Conservation (phyloP, 1,284 basidiomycete species). For the Sphaerobolus stellatus region DNA sequence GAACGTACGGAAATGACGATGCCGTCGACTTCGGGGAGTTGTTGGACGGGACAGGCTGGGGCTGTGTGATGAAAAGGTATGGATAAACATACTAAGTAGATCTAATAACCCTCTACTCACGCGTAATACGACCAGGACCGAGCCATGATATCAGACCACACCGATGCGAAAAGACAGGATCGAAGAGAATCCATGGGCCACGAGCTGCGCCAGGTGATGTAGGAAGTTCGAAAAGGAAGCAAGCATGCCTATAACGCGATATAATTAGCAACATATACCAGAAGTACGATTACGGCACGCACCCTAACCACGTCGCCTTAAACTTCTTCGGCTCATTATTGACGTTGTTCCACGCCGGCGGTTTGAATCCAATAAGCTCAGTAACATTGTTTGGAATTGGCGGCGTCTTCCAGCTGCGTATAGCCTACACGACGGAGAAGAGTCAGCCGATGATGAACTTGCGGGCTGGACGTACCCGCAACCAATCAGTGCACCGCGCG, state of each 20-base stretch:
- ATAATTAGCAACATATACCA: background rate
- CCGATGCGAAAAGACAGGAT: conserved; percentile 66
- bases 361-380: conserved; percentile 13
- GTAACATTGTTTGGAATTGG: conserved; percentile 12
- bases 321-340: conserved; percentile 34
- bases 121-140: conserved; percentile 59
- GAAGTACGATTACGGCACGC: background rate
- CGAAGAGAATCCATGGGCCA: conserved; percentile 65
- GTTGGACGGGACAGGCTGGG: conserved; percentile 55
- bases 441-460: background rate
- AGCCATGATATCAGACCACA: conserved; percentile 56
- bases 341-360: conserved; percentile 15
- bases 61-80: conserved; percentile 31
- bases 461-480: background rate
- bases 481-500: background rate
- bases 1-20: conserved; percentile 56
- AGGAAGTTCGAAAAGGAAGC: conserved; percentile 68
- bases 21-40: conserved; percentile 64
- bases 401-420: background rate
- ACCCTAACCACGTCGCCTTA: conserved; percentile 69
- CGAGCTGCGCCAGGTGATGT: conserved; percentile 37
- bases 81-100: background rate
- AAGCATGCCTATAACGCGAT: conserved; percentile 51
- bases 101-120: conserved; percentile 30
- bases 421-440: background rate